A percentile compares a stretch with the other conserved stretches of the same genome.
These are phyloP conservation scores for Candida orba DNA, from an alignment of 805 yeast species.

Conservation along the genomic window DNA sequence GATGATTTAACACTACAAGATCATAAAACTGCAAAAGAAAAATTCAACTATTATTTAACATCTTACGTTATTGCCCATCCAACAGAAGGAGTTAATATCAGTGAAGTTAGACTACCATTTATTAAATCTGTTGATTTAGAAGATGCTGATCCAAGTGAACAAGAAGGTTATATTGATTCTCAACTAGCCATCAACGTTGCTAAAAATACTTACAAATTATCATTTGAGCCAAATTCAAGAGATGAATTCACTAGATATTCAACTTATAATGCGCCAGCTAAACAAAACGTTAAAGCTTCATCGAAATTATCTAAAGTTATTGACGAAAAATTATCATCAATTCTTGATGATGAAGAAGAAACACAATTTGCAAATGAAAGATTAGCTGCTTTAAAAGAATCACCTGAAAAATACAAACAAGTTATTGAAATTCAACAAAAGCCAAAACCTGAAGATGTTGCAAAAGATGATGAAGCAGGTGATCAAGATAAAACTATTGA, in stretches of 20 bases:
- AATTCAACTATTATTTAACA: conserved; percentile 90
- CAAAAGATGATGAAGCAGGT: conserved; percentile 12
- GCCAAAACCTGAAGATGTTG: conserved; percentile 5
- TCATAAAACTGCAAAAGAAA: conserved; percentile 60
- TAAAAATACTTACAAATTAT: conserved; percentile 68
- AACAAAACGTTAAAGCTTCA: conserved; percentile 24
- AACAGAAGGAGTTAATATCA: conserved; percentile 87
- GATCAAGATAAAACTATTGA: conserved; percentile 15
- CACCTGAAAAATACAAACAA: conserved; percentile 17
- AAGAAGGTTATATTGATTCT: conserved; percentile 59
- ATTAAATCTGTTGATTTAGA: conserved; percentile 41
- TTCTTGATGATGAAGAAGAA: conserved; percentile 26
- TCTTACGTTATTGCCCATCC: conserved; percentile 93
- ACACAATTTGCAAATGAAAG: conserved; percentile 22
- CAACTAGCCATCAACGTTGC: conserved; percentile 74
- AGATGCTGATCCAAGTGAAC: conserved; percentile 41
- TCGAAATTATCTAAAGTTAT: conserved; percentile 33
- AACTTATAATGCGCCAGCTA: conserved; percentile 33
- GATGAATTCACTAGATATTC: conserved; percentile 71
- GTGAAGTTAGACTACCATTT: conserved; percentile 73
- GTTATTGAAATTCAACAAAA: conserved; percentile 6
- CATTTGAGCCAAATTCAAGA: conserved; percentile 70
- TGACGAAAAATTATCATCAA: conserved; percentile 24
- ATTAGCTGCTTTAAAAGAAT: conserved; percentile 14
- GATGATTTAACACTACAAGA: conserved; percentile 85